These are phyloP conservation scores for Paecilomyces dactylethromorphus DNA, from an alignment of 2,329 filamentous ascomycete genomes.

Conservation along the genomic window DNA sequence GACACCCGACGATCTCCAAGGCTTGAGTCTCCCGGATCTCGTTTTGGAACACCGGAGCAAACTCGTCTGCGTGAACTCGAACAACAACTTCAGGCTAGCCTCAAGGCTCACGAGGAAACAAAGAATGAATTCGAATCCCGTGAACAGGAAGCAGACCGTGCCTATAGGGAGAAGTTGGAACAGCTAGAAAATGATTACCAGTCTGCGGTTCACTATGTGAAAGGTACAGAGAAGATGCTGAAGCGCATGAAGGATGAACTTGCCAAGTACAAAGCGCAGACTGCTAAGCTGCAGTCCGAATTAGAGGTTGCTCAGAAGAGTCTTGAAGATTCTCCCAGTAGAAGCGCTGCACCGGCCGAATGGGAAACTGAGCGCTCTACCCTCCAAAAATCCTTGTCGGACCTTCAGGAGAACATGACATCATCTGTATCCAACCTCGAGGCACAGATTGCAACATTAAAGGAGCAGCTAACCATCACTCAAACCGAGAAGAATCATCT, in stretches of 20 bases:
- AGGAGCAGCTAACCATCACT: slow-evolving; percentile 60
- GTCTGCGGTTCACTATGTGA: slow-evolving; percentile 95
- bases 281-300: slow-evolving; percentile 73
- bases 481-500: slow-evolving; percentile 64
- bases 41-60: slow-evolving; percentile 72
- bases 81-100: slow-evolving; percentile 70
- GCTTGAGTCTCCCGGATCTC: slow-evolving; percentile 65
- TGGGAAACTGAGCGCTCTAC: slow-evolving; percentile 70
- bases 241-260: slow-evolving; percentile 98
- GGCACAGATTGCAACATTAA: slow-evolving; percentile 60
- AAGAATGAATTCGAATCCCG: slow-evolving; percentile 70
- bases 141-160: slow-evolving; percentile 77
- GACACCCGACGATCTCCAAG: slow-evolving; percentile 62
- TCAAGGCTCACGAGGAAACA: slow-evolving; percentile 78
- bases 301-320: slow-evolving; percentile 61
- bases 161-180: slow-evolving; percentile 86
- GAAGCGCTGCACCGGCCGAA: slow-evolving; percentile 43
- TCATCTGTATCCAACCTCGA: slow-evolving; percentile 63
- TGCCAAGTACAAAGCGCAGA: slow-evolving; percentile 83
- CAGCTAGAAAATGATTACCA: slow-evolving; percentile 97
- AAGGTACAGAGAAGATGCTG: slow-evolving; percentile 98
- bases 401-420: slow-evolving; percentile 63
- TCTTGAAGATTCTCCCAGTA: slow-evolving; percentile 31
- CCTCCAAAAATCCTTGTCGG: slow-evolving; percentile 62
- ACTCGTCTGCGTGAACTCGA: slow-evolving; percentile 77